A percentile compares a stretch with the other conserved stretches of the same genome.
Conservation (phyloP, 768 basidiomycete genomes). For the Cyclocybe aegerita region DNA sequence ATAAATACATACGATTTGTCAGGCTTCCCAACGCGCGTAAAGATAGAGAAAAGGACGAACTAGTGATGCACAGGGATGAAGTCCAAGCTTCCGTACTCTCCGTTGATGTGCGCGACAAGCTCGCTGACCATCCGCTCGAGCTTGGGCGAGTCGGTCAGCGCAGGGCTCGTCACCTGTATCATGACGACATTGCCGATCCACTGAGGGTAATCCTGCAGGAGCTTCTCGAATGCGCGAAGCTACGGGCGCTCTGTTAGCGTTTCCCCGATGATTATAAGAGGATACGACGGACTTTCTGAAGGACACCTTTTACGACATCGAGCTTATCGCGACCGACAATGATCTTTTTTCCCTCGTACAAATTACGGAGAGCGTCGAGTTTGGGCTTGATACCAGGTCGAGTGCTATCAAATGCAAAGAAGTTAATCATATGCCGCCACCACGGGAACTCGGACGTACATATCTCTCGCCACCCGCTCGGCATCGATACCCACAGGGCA, state of each 20-base stretch:
- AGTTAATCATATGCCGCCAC: not conserved
- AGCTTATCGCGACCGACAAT: slow-evolving; percentile 97
- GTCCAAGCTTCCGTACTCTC: slow-evolving; percentile 90
- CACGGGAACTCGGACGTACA: slow-evolving; percentile 39
- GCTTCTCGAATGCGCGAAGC: slow-evolving; percentile 94
- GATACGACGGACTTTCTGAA: slow-evolving; percentile 73
- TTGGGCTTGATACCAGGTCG: slow-evolving; percentile 89
- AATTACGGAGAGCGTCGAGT: slow-evolving; percentile 72
- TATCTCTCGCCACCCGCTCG: slow-evolving; percentile 80
- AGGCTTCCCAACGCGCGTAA: not conserved
- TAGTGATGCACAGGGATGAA: slow-evolving; percentile 98
- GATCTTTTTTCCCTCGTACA: slow-evolving; percentile 98
- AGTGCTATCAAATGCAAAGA: slow-evolving; percentile 34
- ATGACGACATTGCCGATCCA: slow-evolving; percentile 91
- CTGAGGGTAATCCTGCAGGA: slow-evolving; percentile 89
- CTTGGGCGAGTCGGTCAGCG: slow-evolving; percentile 89
- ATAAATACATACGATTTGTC: not conserved
- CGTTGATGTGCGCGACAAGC: slow-evolving; percentile 92
- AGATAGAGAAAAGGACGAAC: slow-evolving; percentile 47
- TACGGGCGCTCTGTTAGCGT: slow-evolving; percentile 24
- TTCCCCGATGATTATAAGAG: not conserved
- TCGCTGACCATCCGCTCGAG: slow-evolving; percentile 93
- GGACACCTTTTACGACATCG: slow-evolving; percentile 96
- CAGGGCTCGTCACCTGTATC: slow-evolving; percentile 93
- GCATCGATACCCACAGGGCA: slow-evolving; percentile 97